phyloP scores from a whole-genome alignment of 2,329 filamentous ascomycete genomes.

The Pseudocercospora cruenta region DNA sequence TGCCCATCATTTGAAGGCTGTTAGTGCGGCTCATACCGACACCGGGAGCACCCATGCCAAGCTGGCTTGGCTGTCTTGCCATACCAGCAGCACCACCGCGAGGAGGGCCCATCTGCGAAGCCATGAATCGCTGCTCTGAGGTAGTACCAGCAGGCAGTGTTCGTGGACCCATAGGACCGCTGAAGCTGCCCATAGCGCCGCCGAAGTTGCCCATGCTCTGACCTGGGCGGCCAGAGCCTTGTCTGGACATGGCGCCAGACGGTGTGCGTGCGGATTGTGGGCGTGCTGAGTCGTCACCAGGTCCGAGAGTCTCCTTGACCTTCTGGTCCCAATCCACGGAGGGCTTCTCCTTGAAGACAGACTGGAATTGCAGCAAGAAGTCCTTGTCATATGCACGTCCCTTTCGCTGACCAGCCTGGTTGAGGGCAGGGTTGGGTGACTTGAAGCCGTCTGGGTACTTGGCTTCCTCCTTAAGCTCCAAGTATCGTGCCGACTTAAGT shows the following conservation, averaged over 20 bases:
- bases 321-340: constrained; percentile 90
- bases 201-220: constrained; percentile 70
- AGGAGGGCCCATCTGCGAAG: constrained; percentile 31
- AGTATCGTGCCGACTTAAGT: constrained; percentile 86
- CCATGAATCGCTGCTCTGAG: constrained; percentile 71
- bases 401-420: constrained; percentile 75
- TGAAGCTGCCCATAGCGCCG: constrained; percentile 35
- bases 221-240: constrained; percentile 44
- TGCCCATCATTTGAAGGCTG: constrained; percentile 62
- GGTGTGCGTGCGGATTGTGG: constrained; percentile 59
- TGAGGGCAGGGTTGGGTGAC: constrained; percentile 90
- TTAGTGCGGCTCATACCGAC: constrained; percentile 64
- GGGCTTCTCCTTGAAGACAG: constrained; percentile 94
- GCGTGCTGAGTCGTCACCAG: constrained; percentile 69
- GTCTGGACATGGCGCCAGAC: constrained; percentile 53
- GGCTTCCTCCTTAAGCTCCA: constrained; percentile 73
- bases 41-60: constrained; percentile 48
- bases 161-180: constrained; percentile 45
- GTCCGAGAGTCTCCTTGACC: constrained; percentile 82
- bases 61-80: constrained; percentile 61
- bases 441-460: constrained; percentile 82
- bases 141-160: constrained; percentile 76
- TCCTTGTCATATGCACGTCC: constrained; percentile 93
- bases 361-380: constrained; percentile 95
- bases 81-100: constrained; percentile 45